Percentiles rank a stretch among this genome's conserved stretches.
phyloP scores from a whole-genome alignment of 106 monocot species.

The Posidonia australis region DNA sequence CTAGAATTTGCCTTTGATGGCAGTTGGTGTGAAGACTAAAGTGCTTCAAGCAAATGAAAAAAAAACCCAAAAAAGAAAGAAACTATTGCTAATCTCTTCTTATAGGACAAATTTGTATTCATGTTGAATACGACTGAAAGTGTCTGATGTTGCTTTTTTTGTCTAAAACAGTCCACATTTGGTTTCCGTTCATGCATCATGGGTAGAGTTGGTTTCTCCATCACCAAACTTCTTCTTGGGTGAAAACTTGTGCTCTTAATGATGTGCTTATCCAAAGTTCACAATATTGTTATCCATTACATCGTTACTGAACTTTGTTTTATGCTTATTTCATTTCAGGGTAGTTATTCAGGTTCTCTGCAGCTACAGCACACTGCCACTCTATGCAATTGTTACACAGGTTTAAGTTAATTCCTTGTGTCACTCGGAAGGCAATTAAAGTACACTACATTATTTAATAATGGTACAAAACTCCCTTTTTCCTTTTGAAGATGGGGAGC shows the following conservation, averaged over 20 bases:
- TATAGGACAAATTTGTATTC: too few relatives aligned
- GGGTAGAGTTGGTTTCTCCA: slow-evolving; percentile 13
- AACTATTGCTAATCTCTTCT: too few relatives aligned
- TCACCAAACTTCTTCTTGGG: slow-evolving; percentile 42
- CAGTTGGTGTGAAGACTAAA: too few relatives aligned
- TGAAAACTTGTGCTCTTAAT: too few relatives aligned
- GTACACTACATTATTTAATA: too few relatives aligned
- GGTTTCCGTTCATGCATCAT: slow-evolving; percentile 42
- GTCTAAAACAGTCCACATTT: slow-evolving; percentile 6
- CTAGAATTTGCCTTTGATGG: too few relatives aligned
- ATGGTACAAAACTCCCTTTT: neutral
- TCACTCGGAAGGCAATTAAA: too few relatives aligned
- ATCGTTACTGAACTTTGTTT: neutral
- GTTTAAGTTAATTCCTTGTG: too few relatives aligned
- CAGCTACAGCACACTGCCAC: slow-evolving; percentile 24
- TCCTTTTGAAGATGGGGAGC: slow-evolving; percentile 27
- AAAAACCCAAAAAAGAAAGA: too few relatives aligned
- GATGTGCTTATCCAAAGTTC: too few relatives aligned
- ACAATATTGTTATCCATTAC: neutral
- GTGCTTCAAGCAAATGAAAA: too few relatives aligned
- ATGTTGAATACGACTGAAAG: neutral
- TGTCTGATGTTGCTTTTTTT: neutral
- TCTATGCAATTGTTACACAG: slow-evolving; percentile 29
- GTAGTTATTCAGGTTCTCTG: slow-evolving; percentile 17
- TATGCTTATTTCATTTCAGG: slow-evolving; percentile 9